Evolutionary conservation across 1,139 yeast species (phyloP).

Genomic region (Magnusiomyces sp.): DNA sequence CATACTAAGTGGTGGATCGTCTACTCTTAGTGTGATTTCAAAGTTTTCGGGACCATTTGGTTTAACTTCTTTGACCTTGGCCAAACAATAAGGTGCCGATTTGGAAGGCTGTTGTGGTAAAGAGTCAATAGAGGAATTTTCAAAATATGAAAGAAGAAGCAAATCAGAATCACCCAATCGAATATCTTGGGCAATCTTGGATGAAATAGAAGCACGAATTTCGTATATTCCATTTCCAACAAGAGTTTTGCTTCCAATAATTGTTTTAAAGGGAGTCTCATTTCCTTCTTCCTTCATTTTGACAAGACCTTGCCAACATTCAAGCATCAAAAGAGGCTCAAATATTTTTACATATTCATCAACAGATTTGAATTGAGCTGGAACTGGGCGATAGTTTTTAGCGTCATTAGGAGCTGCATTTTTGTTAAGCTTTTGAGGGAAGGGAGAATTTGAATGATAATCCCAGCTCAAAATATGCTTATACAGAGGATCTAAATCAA

Average conservation of each 20-base stretch:
- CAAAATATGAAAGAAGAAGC: constrained; percentile 49
- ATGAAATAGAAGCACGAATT: constrained; percentile 65
- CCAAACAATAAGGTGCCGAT: constrained; percentile 48
- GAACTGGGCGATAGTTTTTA: constrained; percentile 32
- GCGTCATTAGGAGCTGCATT: constrained; percentile 23
- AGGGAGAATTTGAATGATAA: constrained; percentile 47
- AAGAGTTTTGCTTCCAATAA: constrained; percentile 11
- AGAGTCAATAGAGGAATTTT: constrained; percentile 27
- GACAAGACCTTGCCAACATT: constrained; percentile 89
- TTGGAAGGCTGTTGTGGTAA: constrained; percentile 15
- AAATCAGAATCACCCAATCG: constrained; percentile 71
- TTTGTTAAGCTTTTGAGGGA: constrained; percentile 48
- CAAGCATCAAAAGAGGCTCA: constrained; percentile 75
- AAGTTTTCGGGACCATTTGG: constrained; percentile 47
- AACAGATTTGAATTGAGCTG: constrained; percentile 45
- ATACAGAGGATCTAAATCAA: constrained; percentile 71
- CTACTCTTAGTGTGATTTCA: constrained; percentile 68
- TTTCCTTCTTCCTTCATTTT: constrained; percentile 56
- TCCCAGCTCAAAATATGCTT: constrained; percentile 68
- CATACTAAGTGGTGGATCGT: constrained; percentile 29
- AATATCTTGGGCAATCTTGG: no score
- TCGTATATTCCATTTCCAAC: constrained; percentile 42
- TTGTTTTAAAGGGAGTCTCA: constrained; percentile 53
- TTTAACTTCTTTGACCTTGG: constrained; percentile 68
- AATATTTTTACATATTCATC: constrained; percentile 58